A percentile compares a stretch with the other conserved stretches of the same genome.
Evolutionary conservation across 371 early-diverging fungal genomes (phyloP).

Genomic region (Mortierella sp.): DNA sequence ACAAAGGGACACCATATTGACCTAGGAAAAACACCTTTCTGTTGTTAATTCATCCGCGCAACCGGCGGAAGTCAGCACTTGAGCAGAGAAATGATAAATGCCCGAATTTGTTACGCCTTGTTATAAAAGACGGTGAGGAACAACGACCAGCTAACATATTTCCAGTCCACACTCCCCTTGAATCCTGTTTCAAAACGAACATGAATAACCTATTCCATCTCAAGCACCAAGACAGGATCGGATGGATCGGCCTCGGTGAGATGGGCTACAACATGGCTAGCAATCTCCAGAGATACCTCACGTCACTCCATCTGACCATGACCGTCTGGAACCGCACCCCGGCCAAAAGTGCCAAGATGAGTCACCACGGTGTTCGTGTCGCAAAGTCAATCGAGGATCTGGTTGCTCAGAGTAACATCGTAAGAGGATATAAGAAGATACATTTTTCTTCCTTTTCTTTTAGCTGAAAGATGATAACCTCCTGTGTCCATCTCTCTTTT

Average conservation of each 20-base stretch:
- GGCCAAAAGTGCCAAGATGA: constrained; percentile 37
- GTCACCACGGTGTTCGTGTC: constrained; percentile 39
- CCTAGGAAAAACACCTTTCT: no score
- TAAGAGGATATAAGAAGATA: constrained; percentile 4
- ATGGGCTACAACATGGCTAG: constrained; percentile 54
- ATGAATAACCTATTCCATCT: constrained; percentile 37
- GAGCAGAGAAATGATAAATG: no score
- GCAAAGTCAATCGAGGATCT: constrained; percentile 38
- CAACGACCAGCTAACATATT: no score
- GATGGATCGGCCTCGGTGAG: constrained; percentile 53
- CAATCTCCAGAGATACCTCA: constrained; percentile 55
- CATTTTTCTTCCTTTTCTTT: not conserved
- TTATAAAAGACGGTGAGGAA: no score
- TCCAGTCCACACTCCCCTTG: no score
- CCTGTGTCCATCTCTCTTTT: not conserved
- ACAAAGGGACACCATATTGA: no score
- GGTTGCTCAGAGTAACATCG: constrained; percentile 51
- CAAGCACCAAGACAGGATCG: constrained; percentile 49
- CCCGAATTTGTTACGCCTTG: no score
- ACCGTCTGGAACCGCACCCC: constrained; percentile 53
- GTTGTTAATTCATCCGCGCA: no score
- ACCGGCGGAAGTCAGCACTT: no score
- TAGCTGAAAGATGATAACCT: no score
- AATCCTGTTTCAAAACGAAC: not conserved
- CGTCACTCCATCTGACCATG: constrained; percentile 30